Percentiles rank a stretch among this genome's conserved stretches.
Conservation (phyloP, 208 protist genomes). For the Plasmodiophora brassicae region DNA sequence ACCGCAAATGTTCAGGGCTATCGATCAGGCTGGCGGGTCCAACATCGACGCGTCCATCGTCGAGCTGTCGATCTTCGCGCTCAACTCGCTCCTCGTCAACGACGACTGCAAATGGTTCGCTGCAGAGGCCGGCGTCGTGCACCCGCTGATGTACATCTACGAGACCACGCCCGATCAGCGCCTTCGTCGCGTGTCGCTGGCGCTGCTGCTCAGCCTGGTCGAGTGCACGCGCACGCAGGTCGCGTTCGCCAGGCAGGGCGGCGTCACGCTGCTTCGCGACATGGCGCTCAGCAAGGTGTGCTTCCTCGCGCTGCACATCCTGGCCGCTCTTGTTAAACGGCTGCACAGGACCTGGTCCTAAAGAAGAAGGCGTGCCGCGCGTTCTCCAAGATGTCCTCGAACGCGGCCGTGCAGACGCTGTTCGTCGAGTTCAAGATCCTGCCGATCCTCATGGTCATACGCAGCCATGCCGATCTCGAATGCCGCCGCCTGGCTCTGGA, state of each 20-base stretch:
- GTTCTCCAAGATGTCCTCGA: not conserved
- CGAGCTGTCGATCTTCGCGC: not conserved
- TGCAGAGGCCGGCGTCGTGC: not conserved
- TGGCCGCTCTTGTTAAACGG: not conserved
- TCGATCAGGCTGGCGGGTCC: not conserved
- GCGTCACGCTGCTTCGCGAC: not conserved
- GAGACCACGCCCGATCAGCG: not conserved
- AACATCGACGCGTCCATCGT: not conserved
- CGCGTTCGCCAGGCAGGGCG: not conserved
- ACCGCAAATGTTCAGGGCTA: not conserved
- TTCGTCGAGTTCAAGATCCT: not conserved
- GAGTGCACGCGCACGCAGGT: not conserved
- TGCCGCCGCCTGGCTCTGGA: not conserved
- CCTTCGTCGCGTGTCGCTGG: not conserved
- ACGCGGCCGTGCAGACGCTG: not conserved
- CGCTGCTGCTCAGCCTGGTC: conserved; percentile 9
- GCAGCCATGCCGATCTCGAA: not conserved
- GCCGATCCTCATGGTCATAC: not conserved
- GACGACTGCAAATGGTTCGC: conserved; percentile 21
- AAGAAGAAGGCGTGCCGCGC: conserved; percentile 2
- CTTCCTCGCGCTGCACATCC: no score
- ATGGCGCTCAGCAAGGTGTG: not conserved
- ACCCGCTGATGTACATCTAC: not conserved
- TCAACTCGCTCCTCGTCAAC: conserved; percentile 5
- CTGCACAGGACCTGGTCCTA: not conserved